Evolutionary conservation across 495 filamentous ascomycete genomes (phyloP).

Genomic region (Hypoxylon perforatum): DNA sequence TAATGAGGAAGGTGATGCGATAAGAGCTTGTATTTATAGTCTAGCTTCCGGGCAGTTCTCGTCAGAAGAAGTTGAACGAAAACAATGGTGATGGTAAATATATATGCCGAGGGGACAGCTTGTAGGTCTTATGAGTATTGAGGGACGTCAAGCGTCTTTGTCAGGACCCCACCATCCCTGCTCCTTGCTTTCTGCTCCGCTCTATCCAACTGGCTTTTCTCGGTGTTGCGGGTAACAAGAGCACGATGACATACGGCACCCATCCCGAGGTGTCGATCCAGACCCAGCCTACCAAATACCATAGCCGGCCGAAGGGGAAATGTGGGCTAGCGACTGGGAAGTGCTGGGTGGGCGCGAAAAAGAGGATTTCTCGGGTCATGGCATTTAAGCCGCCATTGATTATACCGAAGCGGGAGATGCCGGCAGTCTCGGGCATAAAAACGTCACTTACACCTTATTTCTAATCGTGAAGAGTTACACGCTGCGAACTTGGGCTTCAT

Average conservation of each 20-base stretch:
- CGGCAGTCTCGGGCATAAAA: constrained; percentile 41
- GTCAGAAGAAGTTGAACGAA: constrained; percentile 20
- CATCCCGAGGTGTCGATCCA: constrained; percentile 33
- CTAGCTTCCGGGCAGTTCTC: constrained; percentile 36
- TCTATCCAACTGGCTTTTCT: constrained; percentile 22
- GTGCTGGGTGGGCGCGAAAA: constrained; percentile 20
- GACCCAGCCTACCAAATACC: constrained; percentile 17
- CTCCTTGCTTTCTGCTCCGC: constrained; percentile 1
- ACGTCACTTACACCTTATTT: constrained; percentile 20
- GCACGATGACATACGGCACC: constrained; percentile 42
- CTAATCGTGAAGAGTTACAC: constrained; percentile 21
- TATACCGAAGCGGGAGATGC: constrained; percentile 46
- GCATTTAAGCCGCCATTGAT: constrained; percentile 36
- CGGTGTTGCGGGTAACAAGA: constrained; percentile 40
- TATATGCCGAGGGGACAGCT: constrained; percentile 39
- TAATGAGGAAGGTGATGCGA: constrained; percentile 17
- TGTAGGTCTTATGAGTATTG: constrained; percentile 27
- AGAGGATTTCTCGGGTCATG: constrained; percentile 47
- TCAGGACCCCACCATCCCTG: constrained; percentile 15
- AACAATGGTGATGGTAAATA: constrained; percentile 11
- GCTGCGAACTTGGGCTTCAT: not conserved
- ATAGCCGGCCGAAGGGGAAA: constrained; percentile 44
- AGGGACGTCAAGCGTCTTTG: constrained; percentile 14
- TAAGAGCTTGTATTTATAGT: constrained; percentile 23
- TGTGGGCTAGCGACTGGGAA: constrained; percentile 27